Base-by-base conservation (phyloP, 306 rosid genomes). In the Vigna unguiculata region DNA sequence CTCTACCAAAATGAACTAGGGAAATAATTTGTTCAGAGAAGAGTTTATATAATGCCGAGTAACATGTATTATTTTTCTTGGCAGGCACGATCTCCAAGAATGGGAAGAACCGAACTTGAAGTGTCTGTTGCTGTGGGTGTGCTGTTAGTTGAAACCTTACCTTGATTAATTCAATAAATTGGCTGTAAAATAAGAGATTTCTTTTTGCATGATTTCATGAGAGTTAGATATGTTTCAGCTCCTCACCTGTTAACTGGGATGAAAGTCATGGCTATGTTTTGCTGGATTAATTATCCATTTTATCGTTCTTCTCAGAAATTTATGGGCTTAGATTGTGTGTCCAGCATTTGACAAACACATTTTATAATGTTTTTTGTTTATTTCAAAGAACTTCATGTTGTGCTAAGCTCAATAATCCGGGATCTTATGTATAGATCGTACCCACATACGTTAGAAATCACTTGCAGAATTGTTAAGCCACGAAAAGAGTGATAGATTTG, bases 101-200 rank as follows among this genome's bases (percentile, higher is more conserved):
- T 5, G n/a, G 77, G 78, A 48, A 38, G 75, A 47, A 43, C 71
- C 17, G 20, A 45, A 62, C 67, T 49, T 54, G 78, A 81, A 78
- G 81, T 17, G 7, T 51, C 74, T 53, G 72, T 20, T 40, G 47
- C 41, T 46, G 65, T 36, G 65, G 41, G 13, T 81, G 78, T 28
- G 67, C 62, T 55, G 55, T 43, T 65, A 72, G 34, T 60, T 69
- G 62, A 47, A 73, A 46, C 78, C 51, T 73, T 62, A 19, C 66
- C 52, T 60, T 81, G 68, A 45, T 55, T 63, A 74, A 14, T 78
- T 57, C 76, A 78, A 85, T 74, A 81, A 85, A 71, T 74, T 61
- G 62, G 4, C 49, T 77, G 80, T 53, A 78, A 63, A 61, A 81
- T 30, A 66, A 74, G 75, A 47, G 21, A 16, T 72, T 67, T 62